These are phyloP conservation scores for Pseudophaeomoniella oleicola DNA, from an alignment of 2,329 filamentous ascomycete species.

Conservation along the genomic window DNA sequence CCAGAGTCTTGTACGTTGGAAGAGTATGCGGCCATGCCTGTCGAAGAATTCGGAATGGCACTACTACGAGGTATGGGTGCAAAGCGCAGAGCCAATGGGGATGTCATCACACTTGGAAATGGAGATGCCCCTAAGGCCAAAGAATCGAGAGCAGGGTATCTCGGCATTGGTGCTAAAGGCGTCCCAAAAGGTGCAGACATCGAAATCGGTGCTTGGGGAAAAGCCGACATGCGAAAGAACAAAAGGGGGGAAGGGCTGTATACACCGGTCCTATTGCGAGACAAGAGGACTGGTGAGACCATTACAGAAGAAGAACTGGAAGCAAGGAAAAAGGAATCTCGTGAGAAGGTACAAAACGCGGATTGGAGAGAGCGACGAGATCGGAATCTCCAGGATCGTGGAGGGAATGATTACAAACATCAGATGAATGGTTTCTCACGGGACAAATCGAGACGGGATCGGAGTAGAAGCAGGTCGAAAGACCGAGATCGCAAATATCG, in stretches of 20 bases:
- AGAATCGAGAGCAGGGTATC: constrained; percentile 60
- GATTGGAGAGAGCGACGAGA: constrained; percentile 30
- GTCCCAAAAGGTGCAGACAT: constrained; percentile 41
- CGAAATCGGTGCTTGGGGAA: constrained; percentile 70
- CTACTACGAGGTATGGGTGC: constrained; percentile 89
- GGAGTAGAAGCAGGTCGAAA: neutral
- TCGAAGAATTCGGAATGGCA: constrained; percentile 88
- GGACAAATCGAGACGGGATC: neutral
- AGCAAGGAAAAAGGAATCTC: constrained; percentile 32
- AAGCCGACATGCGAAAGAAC: constrained; percentile 38
- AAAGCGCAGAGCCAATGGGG: constrained; percentile 52
- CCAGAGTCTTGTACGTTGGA: constrained; percentile 64
- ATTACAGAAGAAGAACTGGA: constrained; percentile 49
- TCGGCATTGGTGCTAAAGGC: constrained; percentile 82
- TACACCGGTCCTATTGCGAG: constrained; percentile 46
- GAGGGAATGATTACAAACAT: neutral
- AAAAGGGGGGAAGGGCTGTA: constrained; percentile 38
- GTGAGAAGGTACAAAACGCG: constrained; percentile 21
- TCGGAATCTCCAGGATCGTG: constrained; percentile 22
- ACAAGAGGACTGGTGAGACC: constrained; percentile 47
- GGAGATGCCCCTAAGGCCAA: constrained; percentile 39
- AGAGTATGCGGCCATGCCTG: constrained; percentile 76
- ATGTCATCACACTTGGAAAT: constrained; percentile 22
- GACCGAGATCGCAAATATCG: neutral
- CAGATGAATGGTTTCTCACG: neutral